phyloP scores from a whole-genome alignment of 805 yeast genomes.

The Pichia deserticola region DNA sequence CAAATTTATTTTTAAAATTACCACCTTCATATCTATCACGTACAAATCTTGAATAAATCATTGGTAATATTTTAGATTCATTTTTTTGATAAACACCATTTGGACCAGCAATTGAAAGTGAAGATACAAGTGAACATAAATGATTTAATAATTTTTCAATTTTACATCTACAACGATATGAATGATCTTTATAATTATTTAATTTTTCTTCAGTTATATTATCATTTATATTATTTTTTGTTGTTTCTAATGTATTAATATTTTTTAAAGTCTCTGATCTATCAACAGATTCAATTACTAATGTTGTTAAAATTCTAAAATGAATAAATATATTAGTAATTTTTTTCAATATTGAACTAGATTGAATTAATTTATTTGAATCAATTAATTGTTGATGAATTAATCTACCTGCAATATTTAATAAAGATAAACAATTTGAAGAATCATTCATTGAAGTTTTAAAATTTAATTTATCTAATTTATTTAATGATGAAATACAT shows the following conservation, averaged over 20 bases:
- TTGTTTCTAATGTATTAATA: not conserved
- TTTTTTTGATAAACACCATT: conserved; percentile 1
- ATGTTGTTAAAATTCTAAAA: conserved; percentile 42
- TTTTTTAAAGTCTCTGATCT: not conserved
- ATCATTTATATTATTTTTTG: not conserved
- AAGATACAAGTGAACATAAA: not conserved
- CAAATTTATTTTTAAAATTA: conserved; percentile 69
- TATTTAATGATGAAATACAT: conserved; percentile 43
- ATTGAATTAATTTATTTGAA: conserved; percentile 38
- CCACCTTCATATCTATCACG: conserved; percentile 67
- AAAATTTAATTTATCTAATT: conserved; percentile 44
- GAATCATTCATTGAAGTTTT: conserved; percentile 45
- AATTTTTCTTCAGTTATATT: not conserved
- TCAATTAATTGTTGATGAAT: conserved; percentile 42
- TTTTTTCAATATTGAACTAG: conserved; percentile 43
- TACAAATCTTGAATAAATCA: conserved; percentile 62
- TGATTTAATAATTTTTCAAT: conserved; percentile 1
- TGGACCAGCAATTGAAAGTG: not conserved
- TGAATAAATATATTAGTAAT: conserved; percentile 52
- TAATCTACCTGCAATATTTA: conserved; percentile 50
- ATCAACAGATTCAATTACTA: conserved; percentile 1
- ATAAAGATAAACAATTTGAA: conserved; percentile 43
- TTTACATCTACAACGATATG: not conserved
- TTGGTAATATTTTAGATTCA: conserved; percentile 39
- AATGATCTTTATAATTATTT: conserved; percentile 1